Percentiles rank a stretch among this genome's conserved stretches.
phyloP scores from a whole-genome alignment of 2,329 filamentous ascomycete species.

The Colletotrichum sp. region DNA sequence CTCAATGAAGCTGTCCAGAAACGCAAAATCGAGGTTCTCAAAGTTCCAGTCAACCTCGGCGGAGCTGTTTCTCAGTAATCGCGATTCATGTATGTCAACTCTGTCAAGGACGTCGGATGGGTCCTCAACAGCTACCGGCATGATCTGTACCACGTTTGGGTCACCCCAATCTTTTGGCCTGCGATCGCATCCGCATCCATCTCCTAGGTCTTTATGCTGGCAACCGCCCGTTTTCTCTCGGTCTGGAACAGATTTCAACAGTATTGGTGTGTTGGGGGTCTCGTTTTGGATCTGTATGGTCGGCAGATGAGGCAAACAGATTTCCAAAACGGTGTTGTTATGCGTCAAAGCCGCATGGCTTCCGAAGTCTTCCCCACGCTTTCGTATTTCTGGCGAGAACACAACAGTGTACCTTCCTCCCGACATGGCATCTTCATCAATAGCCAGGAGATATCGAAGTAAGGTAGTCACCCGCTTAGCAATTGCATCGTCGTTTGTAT shows the following conservation, averaged over 20 bases:
- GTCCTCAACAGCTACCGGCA: neutral
- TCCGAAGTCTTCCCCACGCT: neutral
- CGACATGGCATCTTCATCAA: conserved; percentile 32
- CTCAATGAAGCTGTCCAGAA: neutral
- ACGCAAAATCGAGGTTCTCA: neutral
- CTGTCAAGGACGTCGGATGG: neutral
- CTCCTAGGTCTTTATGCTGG: neutral
- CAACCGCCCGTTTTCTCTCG: neutral
- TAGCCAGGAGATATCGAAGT: conserved; percentile 32
- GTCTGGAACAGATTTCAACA: neutral
- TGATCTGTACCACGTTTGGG: neutral
- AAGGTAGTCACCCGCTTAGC: conserved; percentile 32
- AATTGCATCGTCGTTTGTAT: conserved; percentile 33
- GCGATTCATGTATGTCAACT: conserved; percentile 21
- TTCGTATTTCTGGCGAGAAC: neutral
- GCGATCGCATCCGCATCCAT: neutral
- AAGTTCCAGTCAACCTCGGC: neutral
- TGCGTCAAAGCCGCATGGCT: neutral
- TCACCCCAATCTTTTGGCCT: neutral
- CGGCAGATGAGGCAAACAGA: neutral
- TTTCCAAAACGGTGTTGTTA: neutral
- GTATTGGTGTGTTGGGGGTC: neutral
- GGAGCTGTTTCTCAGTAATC: neutral
- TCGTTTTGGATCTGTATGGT: neutral
- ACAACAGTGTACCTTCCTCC: neutral